These are phyloP conservation scores for Geranomyces michiganensis DNA, from an alignment of 192 early-diverging fungal genomes.

Conservation along the genomic window DNA sequence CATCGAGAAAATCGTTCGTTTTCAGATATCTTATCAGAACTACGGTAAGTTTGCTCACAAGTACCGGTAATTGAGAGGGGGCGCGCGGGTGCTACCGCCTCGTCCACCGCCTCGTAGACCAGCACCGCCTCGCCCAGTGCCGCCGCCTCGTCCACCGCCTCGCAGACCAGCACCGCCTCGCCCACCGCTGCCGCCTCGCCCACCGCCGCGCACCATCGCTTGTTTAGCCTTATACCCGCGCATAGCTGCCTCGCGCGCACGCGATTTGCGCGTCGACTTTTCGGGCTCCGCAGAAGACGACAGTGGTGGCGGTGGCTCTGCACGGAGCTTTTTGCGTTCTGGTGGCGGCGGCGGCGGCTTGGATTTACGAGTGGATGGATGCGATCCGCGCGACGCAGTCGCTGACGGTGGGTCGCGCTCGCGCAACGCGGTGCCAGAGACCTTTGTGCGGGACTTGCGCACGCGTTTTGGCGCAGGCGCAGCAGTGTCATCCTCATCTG, in stretches of 20 bases:
- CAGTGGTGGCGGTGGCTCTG: not conserved
- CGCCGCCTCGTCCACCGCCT: not conserved
- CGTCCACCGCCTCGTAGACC: no score
- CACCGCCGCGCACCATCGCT: not conserved
- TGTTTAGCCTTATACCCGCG: conserved; percentile 1
- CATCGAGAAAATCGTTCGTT: no score
- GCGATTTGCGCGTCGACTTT: conserved; percentile 1
- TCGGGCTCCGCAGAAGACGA: not conserved
- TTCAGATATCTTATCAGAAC: no score
- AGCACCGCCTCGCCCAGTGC: not conserved
- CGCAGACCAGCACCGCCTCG: not conserved
- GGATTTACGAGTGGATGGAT: not conserved
- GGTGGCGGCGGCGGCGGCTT: not conserved
- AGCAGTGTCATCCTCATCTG: no score
- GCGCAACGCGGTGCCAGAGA: conserved; percentile 8
- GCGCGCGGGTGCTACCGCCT: no score
- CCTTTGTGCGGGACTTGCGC: not conserved
- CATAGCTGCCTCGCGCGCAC: not conserved
- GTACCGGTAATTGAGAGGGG: no score
- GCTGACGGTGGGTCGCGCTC: not conserved
- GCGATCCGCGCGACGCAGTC: not conserved
- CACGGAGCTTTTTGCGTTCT: not conserved
- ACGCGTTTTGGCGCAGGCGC: not conserved
- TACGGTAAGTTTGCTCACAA: no score
- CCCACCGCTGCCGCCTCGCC: not conserved